A percentile compares a stretch with the other conserved stretches of the same genome.
Evolutionary conservation across 805 yeast species (phyloP).

Genomic region (Candida andamanensis): DNA sequence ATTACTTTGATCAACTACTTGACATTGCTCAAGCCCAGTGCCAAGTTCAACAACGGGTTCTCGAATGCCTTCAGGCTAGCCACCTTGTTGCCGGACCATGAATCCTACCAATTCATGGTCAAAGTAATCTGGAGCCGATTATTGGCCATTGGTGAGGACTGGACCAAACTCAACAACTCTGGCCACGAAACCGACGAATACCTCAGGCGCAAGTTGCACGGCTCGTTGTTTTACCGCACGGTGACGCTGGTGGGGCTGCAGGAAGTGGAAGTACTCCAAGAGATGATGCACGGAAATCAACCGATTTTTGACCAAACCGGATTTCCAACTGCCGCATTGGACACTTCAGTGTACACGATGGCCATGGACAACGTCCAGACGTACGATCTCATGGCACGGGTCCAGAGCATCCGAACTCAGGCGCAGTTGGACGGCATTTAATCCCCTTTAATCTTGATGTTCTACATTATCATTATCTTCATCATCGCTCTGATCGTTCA

Average conservation of each 20-base stretch:
- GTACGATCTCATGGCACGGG: constrained; percentile 13
- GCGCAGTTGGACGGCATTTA: constrained; percentile 4
- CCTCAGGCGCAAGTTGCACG: constrained; percentile 32
- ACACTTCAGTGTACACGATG: constrained; percentile 6
- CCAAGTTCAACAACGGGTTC: constrained; percentile 17
- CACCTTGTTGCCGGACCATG: constrained; percentile 31
- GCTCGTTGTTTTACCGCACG: constrained; percentile 44
- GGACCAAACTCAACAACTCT: constrained; percentile 37
- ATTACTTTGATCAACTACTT: constrained; percentile 49
- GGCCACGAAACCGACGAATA: constrained; percentile 39
- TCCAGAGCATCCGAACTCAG: constrained; percentile 19
- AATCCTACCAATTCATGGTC: constrained; percentile 16
- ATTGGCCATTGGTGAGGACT: constrained; percentile 45
- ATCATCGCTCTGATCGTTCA: constrained; percentile 26
- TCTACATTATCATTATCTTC: constrained; percentile 6
- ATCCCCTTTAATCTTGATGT: background rate
- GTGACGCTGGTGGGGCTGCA: constrained; percentile 20
- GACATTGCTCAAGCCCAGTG: constrained; percentile 38
- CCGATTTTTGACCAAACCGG: constrained; percentile 6
- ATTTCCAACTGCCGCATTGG: constrained; percentile 8
- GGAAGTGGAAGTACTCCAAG: constrained; percentile 9
- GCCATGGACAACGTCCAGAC: constrained; percentile 3
- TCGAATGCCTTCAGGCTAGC: constrained; percentile 48
- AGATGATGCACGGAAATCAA: constrained; percentile 8
- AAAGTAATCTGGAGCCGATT: constrained; percentile 55